Evolutionary conservation across 306 rosid species (phyloP).

Genomic region (Dicorynia guianensis): DNA sequence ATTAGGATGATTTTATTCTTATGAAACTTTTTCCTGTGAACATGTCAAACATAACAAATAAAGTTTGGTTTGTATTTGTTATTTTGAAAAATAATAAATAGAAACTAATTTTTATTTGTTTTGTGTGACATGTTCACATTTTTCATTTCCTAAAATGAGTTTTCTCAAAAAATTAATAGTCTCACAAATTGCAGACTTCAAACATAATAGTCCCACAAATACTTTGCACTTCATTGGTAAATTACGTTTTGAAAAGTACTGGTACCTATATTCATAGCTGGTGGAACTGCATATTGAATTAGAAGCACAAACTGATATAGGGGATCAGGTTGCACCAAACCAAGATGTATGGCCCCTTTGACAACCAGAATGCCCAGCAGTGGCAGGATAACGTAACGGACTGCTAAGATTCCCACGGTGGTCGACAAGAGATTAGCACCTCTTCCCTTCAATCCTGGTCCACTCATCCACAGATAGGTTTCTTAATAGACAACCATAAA

Average conservation of each 20-base stretch:
- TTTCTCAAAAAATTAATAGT: too few species aligned
- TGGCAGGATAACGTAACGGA: slow-evolving; percentile 69
- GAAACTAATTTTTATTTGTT: too few species aligned
- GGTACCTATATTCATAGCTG: slow-evolving; percentile 82
- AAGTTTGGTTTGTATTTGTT: too few species aligned
- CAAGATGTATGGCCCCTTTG: slow-evolving; percentile 63
- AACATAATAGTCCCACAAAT: too few species aligned
- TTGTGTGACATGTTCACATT: too few species aligned
- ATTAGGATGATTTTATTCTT: too few species aligned
- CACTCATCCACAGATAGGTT: slow-evolving; percentile 17
- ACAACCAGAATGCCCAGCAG: slow-evolving; percentile 58
- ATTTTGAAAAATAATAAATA: too few species aligned
- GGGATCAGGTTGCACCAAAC: slow-evolving; percentile 69
- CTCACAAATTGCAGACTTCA: too few species aligned
- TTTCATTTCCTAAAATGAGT: too few species aligned
- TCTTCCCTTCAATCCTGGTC: slow-evolving; percentile 71
- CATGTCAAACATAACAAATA: too few species aligned
- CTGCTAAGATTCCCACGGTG: slow-evolving; percentile 57
- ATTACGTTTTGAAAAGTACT: neutral
- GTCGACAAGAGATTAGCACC: slow-evolving; percentile 49
- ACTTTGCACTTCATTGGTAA: too few species aligned
- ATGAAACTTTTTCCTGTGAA: too few species aligned
- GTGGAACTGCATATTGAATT: slow-evolving; percentile 81
- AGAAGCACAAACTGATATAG: slow-evolving; percentile 81
- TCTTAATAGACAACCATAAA: neutral